A percentile compares a stretch with the other conserved stretches of the same genome.
Conservation (phyloP, 2,329 filamentous ascomycete species). For the Paraconiothyrium brasiliense region DNA sequence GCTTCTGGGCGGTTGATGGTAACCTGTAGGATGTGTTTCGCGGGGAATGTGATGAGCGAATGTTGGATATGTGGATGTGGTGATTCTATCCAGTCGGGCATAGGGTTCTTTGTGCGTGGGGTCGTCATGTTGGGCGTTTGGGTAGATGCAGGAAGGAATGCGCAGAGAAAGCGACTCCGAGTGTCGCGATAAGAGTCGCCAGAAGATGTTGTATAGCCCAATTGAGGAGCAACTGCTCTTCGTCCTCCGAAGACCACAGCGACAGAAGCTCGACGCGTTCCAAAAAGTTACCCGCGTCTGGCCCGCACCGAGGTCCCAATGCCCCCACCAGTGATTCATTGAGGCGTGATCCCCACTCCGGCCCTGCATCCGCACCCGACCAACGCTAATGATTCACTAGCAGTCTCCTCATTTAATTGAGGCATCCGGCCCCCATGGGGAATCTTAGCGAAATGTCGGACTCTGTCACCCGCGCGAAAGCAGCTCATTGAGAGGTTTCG, state of each 20-base stretch:
- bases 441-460: not conserved
- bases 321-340: conserved; percentile 1
- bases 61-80: conserved; percentile 26
- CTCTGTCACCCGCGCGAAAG: conserved; percentile 1
- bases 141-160: not conserved
- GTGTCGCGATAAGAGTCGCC: not conserved
- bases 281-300: not conserved
- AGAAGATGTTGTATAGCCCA: not conserved
- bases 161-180: not conserved
- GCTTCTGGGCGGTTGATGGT: conserved; percentile 57
- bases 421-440: conserved; percentile 11
- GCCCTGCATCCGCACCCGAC: not conserved
- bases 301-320: not conserved
- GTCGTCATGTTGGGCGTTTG: conserved; percentile 25
- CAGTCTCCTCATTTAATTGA: conserved; percentile 6
- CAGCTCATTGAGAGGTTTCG: not conserved
- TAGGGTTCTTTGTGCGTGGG: conserved; percentile 29
- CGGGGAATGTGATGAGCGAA: conserved; percentile 52
- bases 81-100: conserved; percentile 47
- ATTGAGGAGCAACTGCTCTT: not conserved
- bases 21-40: conserved; percentile 56
- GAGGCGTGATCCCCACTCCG: not conserved
- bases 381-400: conserved; percentile 13
- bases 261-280: conserved; percentile 12
- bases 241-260: not conserved